Percentiles rank a stretch among this genome's conserved stretches.
These are phyloP conservation scores for Withania somnifera DNA, from an alignment of 305 asterid genomes.

Conservation along the genomic window DNA sequence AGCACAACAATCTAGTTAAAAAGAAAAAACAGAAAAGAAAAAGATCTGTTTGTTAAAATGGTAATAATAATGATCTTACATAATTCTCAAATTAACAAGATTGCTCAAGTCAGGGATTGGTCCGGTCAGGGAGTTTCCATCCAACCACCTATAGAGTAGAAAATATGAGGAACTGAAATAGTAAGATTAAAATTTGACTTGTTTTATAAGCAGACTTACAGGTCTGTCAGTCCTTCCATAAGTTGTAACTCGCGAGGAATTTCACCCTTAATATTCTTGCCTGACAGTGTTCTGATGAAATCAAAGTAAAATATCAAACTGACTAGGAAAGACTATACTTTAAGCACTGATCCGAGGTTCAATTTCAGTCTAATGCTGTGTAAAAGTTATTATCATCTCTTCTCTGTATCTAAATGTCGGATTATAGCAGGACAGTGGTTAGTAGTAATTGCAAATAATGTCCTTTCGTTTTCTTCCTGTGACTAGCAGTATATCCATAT, in stretches of 20 bases:
- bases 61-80: slow-evolving; percentile 39
- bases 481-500: not conserved
- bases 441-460: not conserved
- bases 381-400: not conserved
- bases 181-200: not conserved
- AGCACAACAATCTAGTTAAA: not conserved
- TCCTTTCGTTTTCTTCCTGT: not conserved
- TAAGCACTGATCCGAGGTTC: not conserved
- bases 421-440: not conserved
- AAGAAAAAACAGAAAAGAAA: slow-evolving; percentile 4
- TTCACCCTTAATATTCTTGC: slow-evolving; percentile 58
- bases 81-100: slow-evolving; percentile 58
- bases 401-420: not conserved
- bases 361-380: not conserved
- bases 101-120: slow-evolving; percentile 69
- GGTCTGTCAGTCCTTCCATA: slow-evolving; percentile 71
- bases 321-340: not conserved
- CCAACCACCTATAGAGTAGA: slow-evolving; percentile 60
- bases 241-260: slow-evolving; percentile 55
- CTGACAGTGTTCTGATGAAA: slow-evolving; percentile 59
- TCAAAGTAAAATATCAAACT: not conserved
- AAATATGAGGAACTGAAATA: not conserved
- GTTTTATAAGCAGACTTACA: slow-evolving; percentile 40
- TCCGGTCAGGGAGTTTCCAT: slow-evolving; percentile 58
- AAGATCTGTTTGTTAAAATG: not conserved